Evolutionary conservation across 176 grass and related monocot species (phyloP), one percentile per base, ranked within the genome.

Genomic region (Rhynchospora tenuis): DNA sequence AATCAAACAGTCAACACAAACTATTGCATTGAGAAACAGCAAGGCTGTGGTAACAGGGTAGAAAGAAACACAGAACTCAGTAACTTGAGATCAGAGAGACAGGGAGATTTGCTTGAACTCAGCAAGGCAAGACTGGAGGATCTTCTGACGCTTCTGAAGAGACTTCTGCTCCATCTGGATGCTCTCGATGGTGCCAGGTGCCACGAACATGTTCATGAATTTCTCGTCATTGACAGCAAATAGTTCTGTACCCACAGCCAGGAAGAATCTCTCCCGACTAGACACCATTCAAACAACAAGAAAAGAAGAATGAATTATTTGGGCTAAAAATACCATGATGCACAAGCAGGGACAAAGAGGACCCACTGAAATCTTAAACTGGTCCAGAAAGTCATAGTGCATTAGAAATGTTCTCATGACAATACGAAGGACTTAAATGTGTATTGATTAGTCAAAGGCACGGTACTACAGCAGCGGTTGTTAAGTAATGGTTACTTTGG

Each of bases 191-290:
- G 91, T 87, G 19, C 88, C 89, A 7, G 93, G 93, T 2, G 93
- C 91, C 8, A 92, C 88, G 46, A 99, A 99, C 93, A 99, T 94
- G 88, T 96, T 91, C 97, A 99, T 96, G 86, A 99, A 99, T 80
- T 89, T 93, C 26, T 99, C 90, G 12, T 99, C 97, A 52, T 86
- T 96, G 27, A 96, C 88, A 19, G 93, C 97, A 55, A 99, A 99
- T 38, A 99, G 74, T 75, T 99, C 91, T 3, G 90, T 91, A 54
- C 97, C 91, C 64, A 99, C 73, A 16, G 91, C 89, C 59, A 99
- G 74, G 80, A 92, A 96, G 79, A 99, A 88, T 84, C 85, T 93
- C 66, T 99, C 97, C 19, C 88, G 86, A 75, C 97, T 99, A 60
- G 80, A 89, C 60, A 90, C 31, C 11, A 73, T 85, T 73, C 20